Percentiles rank a stretch among this genome's conserved stretches.
Conservation (phyloP, 2,329 filamentous ascomycete species). For the Ascochyta pisi region DNA sequence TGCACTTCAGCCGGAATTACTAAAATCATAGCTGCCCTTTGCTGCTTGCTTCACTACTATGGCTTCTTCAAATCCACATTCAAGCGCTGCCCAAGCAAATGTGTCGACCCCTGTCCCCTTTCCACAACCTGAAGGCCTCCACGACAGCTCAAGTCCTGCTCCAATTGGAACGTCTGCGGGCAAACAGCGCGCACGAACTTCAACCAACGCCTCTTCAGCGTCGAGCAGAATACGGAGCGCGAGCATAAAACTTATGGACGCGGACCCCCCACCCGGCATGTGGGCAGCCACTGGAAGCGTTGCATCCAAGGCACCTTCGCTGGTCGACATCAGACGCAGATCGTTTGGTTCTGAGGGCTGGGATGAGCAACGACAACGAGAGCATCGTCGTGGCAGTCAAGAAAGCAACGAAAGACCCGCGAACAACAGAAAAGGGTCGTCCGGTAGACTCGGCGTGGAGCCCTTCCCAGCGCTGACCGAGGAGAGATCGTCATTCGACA, state of each 20-base stretch:
- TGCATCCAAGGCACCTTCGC: conserved; percentile 51
- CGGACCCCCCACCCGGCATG: conserved; percentile 50
- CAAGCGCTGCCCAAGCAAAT: conserved; percentile 15
- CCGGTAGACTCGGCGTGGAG: conserved; percentile 27
- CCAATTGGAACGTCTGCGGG: conserved; percentile 23
- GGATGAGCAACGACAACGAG: conserved; percentile 37
- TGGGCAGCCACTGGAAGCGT: conserved; percentile 54
- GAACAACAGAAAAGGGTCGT: conserved; percentile 21
- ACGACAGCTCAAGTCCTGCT: conserved; percentile 13
- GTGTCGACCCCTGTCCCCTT: conserved; percentile 11
- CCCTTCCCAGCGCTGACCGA: conserved; percentile 43
- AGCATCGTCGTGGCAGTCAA: conserved; percentile 35
- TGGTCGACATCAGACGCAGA: conserved; percentile 52
- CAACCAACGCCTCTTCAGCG: conserved; percentile 42
- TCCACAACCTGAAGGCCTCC: conserved; percentile 2
- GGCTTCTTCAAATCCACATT: conserved; percentile 27
- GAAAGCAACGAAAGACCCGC: conserved; percentile 24
- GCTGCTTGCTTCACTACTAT: conserved; percentile 21
- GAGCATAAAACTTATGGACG: conserved; percentile 48
- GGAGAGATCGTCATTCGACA: conserved; percentile 24
- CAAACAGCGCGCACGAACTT: conserved; percentile 32
- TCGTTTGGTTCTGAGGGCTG: conserved; percentile 46
- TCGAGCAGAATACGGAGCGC: conserved; percentile 45
- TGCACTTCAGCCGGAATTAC: conserved; percentile 1
- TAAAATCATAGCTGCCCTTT: neutral